These are phyloP conservation scores for Alternaria triticimaculans DNA, from an alignment of 2,329 filamentous ascomycete genomes.

Conservation along the genomic window DNA sequence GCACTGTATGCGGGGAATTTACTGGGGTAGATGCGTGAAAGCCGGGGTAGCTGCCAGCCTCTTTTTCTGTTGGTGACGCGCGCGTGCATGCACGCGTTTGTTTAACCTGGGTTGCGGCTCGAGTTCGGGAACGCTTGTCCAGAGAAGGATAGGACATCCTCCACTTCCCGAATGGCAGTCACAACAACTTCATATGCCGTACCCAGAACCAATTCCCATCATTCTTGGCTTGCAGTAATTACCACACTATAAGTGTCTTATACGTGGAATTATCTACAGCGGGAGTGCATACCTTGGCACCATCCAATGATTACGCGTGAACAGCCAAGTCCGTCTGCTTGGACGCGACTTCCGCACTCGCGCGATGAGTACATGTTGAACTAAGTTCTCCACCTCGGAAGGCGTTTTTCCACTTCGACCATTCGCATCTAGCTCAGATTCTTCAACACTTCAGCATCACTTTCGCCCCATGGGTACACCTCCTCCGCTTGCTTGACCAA, in stretches of 20 bases:
- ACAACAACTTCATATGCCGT: not conserved
- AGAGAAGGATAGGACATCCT: not conserved
- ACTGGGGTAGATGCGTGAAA: not conserved
- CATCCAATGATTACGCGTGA: not conserved
- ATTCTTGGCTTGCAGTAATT: not conserved
- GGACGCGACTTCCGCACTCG: not conserved
- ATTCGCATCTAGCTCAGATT: not conserved
- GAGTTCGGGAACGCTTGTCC: not conserved
- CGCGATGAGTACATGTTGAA: not conserved
- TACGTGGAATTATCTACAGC: too few relatives aligned
- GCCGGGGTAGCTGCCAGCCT: not conserved
- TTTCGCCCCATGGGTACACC: constrained; percentile 50
- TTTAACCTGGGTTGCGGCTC: not conserved
- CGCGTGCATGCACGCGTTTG: not conserved
- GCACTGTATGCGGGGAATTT: not conserved
- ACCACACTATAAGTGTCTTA: too few relatives aligned
- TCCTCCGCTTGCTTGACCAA: constrained; percentile 45
- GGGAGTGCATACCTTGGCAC: too few relatives aligned
- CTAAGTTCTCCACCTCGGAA: not conserved
- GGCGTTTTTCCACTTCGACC: not conserved
- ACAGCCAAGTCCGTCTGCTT: not conserved
- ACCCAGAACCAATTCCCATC: not conserved
- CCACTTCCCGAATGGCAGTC: not conserved
- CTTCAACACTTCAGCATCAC: constrained; percentile 43
- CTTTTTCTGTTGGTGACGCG: not conserved